phyloP scores from a whole-genome alignment of 2,329 filamentous ascomycete genomes.

The Plenodomus tracheiphilus region DNA sequence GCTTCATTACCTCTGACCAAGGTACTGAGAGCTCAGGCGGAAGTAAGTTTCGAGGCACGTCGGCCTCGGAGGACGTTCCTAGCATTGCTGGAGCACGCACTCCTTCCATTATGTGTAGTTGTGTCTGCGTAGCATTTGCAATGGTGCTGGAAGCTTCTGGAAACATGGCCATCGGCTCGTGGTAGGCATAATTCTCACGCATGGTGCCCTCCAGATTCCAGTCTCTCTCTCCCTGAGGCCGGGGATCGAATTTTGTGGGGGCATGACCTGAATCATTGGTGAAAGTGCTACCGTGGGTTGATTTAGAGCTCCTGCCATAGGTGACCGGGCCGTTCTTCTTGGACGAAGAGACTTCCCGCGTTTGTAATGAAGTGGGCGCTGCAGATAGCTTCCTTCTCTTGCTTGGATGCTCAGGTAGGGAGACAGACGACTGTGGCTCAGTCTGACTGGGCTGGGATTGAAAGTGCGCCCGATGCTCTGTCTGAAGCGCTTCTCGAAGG shows the following conservation, averaged over 20 bases:
- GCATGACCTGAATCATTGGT: background rate
- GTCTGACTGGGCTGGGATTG: constrained; percentile 17
- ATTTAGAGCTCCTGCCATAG: constrained; percentile 14
- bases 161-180: constrained; percentile 48
- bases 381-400: constrained; percentile 27
- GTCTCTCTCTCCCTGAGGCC: constrained; percentile 2
- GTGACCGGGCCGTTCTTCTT: constrained; percentile 9
- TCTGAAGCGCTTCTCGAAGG: constrained; percentile 27
- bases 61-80: constrained; percentile 21
- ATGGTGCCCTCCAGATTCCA: constrained; percentile 40
- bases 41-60: constrained; percentile 17
- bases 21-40: constrained; percentile 37
- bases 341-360: background rate
- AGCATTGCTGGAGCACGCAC: constrained; percentile 31
- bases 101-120: constrained; percentile 46
- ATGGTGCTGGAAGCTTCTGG: constrained; percentile 48
- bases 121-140: constrained; percentile 47
- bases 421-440: constrained; percentile 20
- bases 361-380: constrained; percentile 7
- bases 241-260: background rate
- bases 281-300: background rate
- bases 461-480: constrained; percentile 30
- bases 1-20: constrained; percentile 42
- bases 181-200: constrained; percentile 40
- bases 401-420: constrained; percentile 21